phyloP scores from a whole-genome alignment of 2,329 filamentous ascomycete genomes.

The Alternaria sp. region DNA sequence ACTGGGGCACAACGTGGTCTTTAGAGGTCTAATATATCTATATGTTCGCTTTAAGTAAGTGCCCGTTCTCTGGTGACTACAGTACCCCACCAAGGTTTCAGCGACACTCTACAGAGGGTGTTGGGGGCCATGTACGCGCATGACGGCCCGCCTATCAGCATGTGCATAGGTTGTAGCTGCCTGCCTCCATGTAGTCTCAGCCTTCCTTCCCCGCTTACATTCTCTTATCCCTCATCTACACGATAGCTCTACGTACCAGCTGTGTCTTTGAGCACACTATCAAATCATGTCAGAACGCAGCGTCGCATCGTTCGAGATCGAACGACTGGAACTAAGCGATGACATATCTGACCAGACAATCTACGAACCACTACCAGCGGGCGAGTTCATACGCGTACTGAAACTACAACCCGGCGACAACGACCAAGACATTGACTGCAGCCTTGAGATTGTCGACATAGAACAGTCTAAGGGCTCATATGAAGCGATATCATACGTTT shows the following conservation, averaged over 20 bases:
- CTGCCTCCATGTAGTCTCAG: background rate
- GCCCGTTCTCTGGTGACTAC: background rate
- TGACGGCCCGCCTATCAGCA: background rate
- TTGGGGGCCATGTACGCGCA: background rate
- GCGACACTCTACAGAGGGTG: background rate
- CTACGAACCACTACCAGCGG: background rate
- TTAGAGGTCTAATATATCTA: background rate
- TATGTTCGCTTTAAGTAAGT: background rate
- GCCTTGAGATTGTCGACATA: background rate
- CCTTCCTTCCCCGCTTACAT: background rate
- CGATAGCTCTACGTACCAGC: no score
- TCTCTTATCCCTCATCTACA: no score
- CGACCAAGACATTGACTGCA: background rate
- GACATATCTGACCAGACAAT: background rate
- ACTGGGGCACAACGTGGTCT: background rate
- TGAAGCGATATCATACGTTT: background rate
- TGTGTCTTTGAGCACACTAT: no score
- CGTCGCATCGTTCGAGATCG: no score
- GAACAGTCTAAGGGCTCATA: background rate
- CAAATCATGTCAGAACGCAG: no score
- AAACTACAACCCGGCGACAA: background rate
- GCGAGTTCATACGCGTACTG: background rate
- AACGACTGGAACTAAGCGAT: no score
- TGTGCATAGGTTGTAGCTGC: background rate
- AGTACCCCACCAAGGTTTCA: background rate